Base-by-base conservation (phyloP, 129 eudicot species). In the Tagetes erecta region DNA sequence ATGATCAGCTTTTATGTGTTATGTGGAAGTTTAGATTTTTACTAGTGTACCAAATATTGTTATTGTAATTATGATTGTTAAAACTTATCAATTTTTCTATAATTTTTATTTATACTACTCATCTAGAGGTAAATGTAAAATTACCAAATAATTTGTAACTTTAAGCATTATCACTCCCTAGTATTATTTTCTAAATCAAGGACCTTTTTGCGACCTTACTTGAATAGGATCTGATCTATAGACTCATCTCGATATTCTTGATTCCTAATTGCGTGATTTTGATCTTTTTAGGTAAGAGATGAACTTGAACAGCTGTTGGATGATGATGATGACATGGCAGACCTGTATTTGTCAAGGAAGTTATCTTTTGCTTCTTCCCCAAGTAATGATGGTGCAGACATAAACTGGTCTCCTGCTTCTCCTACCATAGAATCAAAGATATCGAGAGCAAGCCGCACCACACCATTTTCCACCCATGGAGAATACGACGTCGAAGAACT, bases 221-320 rank as follows among this genome's bases (percentile, higher is more conserved):
- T 20, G 27, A 20, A 20, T 20, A 20, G 27, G 27, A 20, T 20
- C 27, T 20, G 27, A 0, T 20, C 27, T 20, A 20, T 20, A 20
- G 27, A 20, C 27, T 20, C 27, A 20, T 20, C 27, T 20, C 27
- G 27, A 20, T 20, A 20, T 20, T 20, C 27, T 20, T 20, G 27
- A 20, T 20, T 20, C 27, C 27, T 58, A 20, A 33, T 11, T 13
- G 63, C 42, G 58, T 64, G 60, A 64, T 52, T 72, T 55, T 8
- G 1, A 65, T 66, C 37, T 20, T 55, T 73, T 41, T 74, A 91
- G 97, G 88, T 91, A 47, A 76, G 97, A 60, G 95, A 91, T 81
- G 97, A 91, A 76, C 90, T 91, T 11, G 97, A 91, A 71, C 95
- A 91, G 34, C 95, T 91, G 67, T 75, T 91, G 10, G 97, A 91